Evolutionary conservation across 345 rosid species (phyloP), one percentile per base, ranked within the genome.

Genomic region (Brassica rapa): DNA sequence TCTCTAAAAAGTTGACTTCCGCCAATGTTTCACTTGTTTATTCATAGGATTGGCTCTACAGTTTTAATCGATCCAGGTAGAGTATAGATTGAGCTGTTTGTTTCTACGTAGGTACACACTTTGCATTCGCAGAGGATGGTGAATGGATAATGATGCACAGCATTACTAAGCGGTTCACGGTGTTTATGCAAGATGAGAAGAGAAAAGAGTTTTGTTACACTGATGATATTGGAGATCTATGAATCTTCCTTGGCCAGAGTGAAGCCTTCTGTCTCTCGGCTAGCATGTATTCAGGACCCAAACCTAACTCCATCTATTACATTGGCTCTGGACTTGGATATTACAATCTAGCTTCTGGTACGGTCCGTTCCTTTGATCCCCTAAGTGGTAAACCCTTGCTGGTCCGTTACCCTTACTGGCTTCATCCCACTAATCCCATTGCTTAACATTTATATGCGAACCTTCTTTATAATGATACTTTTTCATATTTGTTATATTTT

Each of bases 261-360:
- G 75, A 77, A 46, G 41, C 69, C 19, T 69, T 77, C 9, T 69
- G 80, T 62, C 14, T 77, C 53, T 9, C 29, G 27, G 63, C 75
- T 33, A 32, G 75, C 55, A 30, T 32, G 70, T 62, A 49, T 35
- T 70, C 56, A 0, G 61, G 75, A 1, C 75, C 69, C 62, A 62
- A 23, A 7, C 80, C 70, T 51, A 77, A 77, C 64, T 77, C 75
- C 21, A 62, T 77, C 55, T 68, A 76, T 43, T 49, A 43, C 51
- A 43, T 43, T 11, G 49, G 49, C 49, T 41, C 49, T 9, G 51
- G 55, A 49, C 19, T 49, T 49, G 19, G 55, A 14, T 49, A 16
- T 49, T 14, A 49, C 55, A 49, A 49, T 49, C 19, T 49, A 49
- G 55, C 55, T 14, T 49, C 55, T n/a, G 55, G 55, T 49, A 14